Conservation (phyloP, 495 filamentous ascomycete species). For the Penicillium pulvis region DNA sequence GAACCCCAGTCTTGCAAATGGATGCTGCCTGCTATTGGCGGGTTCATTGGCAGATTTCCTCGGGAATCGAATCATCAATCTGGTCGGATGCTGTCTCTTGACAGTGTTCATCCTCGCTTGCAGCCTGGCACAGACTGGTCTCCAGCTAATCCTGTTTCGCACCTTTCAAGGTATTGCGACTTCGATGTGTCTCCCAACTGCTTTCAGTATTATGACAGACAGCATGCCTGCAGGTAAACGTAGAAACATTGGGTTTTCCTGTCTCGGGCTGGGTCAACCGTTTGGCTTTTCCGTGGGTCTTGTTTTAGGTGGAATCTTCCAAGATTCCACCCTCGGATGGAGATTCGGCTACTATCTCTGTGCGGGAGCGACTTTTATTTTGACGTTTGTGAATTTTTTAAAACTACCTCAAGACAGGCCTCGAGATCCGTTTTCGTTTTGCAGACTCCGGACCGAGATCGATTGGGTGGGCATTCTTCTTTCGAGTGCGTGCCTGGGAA, state of each 20-base stretch:
- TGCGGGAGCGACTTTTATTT: slow-evolving; percentile 36
- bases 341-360: slow-evolving; percentile 53
- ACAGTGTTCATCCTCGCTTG: slow-evolving; percentile 47
- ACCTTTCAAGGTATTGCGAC: slow-evolving; percentile 50
- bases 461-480: slow-evolving; percentile 53
- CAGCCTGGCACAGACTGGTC: slow-evolving; percentile 45
- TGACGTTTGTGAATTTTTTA: slow-evolving; percentile 39
- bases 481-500: slow-evolving; percentile 41
- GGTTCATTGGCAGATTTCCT: slow-evolving; percentile 56
- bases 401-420: slow-evolving; percentile 29
- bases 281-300: slow-evolving; percentile 51
- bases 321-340: slow-evolving; percentile 50
- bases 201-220: slow-evolving; percentile 52
- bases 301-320: slow-evolving; percentile 47
- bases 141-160: slow-evolving; percentile 55
- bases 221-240: slow-evolving; percentile 41
- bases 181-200: slow-evolving; percentile 52
- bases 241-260: slow-evolving; percentile 56
- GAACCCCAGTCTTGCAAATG: slow-evolving; percentile 36
- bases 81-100: slow-evolving; percentile 48
- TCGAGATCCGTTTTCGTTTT: slow-evolving; percentile 16
- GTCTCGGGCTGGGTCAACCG: slow-evolving; percentile 50
- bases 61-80: slow-evolving; percentile 44
- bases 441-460: slow-evolving; percentile 31
- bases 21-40: slow-evolving; percentile 50